These are phyloP conservation scores for Tulasnella sp. DNA, from an alignment of 768 basidiomycete genomes.

Conservation along the genomic window DNA sequence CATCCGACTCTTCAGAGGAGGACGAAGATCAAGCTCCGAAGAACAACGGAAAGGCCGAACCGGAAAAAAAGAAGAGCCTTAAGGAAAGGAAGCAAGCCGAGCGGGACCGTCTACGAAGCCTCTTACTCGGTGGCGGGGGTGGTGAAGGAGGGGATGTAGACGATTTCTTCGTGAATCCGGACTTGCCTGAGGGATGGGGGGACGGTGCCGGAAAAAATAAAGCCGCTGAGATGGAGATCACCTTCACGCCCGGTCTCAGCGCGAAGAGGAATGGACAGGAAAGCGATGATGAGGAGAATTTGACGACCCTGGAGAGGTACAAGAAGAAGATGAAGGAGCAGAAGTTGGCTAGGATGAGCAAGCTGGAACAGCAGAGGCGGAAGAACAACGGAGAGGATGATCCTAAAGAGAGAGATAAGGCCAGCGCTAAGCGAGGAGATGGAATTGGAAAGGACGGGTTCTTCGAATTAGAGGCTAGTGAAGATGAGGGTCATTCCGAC, in stretches of 20 bases:
- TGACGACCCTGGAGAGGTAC: constrained; percentile 89
- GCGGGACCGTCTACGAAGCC: constrained; percentile 57
- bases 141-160: constrained; percentile 36
- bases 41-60: not conserved
- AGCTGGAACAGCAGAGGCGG: constrained; percentile 50
- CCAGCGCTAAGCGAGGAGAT: not conserved
- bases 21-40: constrained; percentile 52
- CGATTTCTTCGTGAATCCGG: constrained; percentile 45
- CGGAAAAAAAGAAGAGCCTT: constrained; percentile 40
- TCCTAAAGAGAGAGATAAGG: constrained; percentile 37
- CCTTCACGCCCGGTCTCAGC: constrained; percentile 85
- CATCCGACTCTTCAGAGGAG: constrained; percentile 61
- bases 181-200: constrained; percentile 85
- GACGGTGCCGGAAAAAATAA: constrained; percentile 46
- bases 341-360: constrained; percentile 76
- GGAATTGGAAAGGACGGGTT: constrained; percentile 64
- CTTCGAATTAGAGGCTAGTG: constrained; percentile 59
- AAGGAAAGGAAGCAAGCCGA: constrained; percentile 8
- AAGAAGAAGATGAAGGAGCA: constrained; percentile 90
- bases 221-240: constrained; percentile 90
- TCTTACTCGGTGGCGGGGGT: constrained; percentile 69
- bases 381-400: constrained; percentile 41
- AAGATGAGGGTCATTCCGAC: constrained; percentile 50
- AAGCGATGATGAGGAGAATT: constrained; percentile 54
- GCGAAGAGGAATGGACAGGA: constrained; percentile 41